Evolutionary conservation across 805 yeast genomes (phyloP), one percentile per base, ranked within the genome.

Genomic region (Cyberlindnera mrakii): DNA sequence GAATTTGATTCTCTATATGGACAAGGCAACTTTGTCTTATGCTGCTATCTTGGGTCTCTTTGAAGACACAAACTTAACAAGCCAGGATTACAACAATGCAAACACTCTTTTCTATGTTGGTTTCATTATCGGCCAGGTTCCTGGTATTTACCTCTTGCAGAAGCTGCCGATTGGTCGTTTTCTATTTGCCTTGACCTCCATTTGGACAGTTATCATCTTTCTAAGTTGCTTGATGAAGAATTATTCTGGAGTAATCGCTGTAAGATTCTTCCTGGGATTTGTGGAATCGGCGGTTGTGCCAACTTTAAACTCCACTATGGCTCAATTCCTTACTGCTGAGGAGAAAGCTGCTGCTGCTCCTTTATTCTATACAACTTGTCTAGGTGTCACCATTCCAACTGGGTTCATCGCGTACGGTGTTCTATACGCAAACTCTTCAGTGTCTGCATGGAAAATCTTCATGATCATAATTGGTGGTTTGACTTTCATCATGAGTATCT

Each of bases 391-490:
- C 2, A 72, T 78, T 35, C 77, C 80, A 13, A 69, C 73, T 30
- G 78, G 77, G 5, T 72, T 74, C 52, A 71, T 74, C 39, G 67
- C 73, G 0, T 66, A 63, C 44, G 72, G 71, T 49, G 63, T 66
- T 7, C 37, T 66, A 5, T 57, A 55, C 41, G 46, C 66, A 13
- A 39, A 57, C 17, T 36, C 63, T 4, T 10, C 42, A 0, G 54
- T 65, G 18, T 54, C 64, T 20, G 48, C 64, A 11, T 82, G 85
- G 84, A 72, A 74, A 50, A 54, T 79, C 14, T 70, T 78, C 43
- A 73, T 70, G 59, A 70, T 80, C 29, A 72, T 78, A 37, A 68
- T 75, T 42, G 87, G 85, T 37, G 72, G 77, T 14, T 55, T 75
- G 35, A 75, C 85, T 0, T 62, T 78, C 19, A 25, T 71, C 16